phyloP scores from a whole-genome alignment of 495 filamentous ascomycete species.

The Lasiosphaeriaceae sp. region DNA sequence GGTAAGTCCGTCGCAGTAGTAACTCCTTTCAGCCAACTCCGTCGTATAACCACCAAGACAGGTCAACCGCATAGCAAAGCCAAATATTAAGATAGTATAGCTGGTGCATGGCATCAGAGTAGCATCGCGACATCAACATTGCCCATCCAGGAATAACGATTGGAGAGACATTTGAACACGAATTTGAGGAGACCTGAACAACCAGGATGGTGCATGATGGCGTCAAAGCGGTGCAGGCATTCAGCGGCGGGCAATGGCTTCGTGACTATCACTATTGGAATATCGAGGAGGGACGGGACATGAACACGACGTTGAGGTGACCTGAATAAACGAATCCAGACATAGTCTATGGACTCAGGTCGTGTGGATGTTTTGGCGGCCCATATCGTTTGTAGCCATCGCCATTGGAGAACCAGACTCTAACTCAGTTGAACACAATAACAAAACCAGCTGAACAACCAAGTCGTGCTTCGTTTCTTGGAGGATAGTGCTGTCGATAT shows the following conservation, averaged over 20 bases:
- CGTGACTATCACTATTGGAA: not conserved
- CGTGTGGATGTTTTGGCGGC: not conserved
- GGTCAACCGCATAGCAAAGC: not conserved
- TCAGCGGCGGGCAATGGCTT: not conserved
- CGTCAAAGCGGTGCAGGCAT: not conserved
- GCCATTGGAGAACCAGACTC: not conserved
- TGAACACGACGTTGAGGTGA: not conserved
- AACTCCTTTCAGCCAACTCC: not conserved
- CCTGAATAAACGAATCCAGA: not conserved
- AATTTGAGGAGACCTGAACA: not conserved
- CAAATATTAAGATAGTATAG: not conserved
- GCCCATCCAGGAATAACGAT: too few relatives aligned
- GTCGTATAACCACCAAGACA: not conserved
- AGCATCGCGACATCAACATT: too few relatives aligned
- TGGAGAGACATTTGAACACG: too few relatives aligned
- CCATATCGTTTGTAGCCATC: not conserved
- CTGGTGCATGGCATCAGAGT: not conserved
- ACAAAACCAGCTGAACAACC: not conserved
- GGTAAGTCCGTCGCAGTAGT: not conserved
- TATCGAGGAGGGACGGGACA: not conserved
- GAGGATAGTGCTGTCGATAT: not conserved
- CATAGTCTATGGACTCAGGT: not conserved
- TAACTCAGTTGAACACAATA: not conserved
- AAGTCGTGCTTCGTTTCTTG: not conserved
- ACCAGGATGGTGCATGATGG: not conserved